phyloP scores from a whole-genome alignment of 2,329 filamentous ascomycete genomes.

The Phyllosticta ampelicida region DNA sequence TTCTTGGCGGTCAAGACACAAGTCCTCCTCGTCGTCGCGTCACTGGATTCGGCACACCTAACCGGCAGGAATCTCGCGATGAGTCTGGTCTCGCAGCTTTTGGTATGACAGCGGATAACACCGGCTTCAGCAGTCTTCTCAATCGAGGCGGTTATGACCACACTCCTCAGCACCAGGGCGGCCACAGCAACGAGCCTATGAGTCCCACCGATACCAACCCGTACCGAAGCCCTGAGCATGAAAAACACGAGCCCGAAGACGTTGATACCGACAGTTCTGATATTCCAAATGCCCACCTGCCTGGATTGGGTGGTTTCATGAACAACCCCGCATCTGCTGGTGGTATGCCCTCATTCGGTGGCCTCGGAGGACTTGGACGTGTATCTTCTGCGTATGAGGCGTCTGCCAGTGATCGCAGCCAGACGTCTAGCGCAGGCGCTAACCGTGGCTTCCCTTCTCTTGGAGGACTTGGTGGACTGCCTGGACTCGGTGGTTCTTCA shows the following conservation, averaged over 20 bases:
- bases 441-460: constrained; percentile 57
- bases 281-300: constrained; percentile 40
- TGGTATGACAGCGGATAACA: constrained; percentile 47
- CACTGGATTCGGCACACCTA: constrained; percentile 31
- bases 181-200: constrained; percentile 55
- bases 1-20: constrained; percentile 65
- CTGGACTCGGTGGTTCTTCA: constrained; percentile 47
- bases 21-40: constrained; percentile 40
- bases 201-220: constrained; percentile 86
- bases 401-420: constrained; percentile 77
- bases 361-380: constrained; percentile 43
- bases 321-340: constrained; percentile 31
- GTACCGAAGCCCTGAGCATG: constrained; percentile 79
- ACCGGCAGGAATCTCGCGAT: constrained; percentile 43
- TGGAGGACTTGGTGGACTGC: constrained; percentile 47
- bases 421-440: constrained; percentile 78
- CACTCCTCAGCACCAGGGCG: constrained; percentile 37
- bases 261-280: constrained; percentile 47
- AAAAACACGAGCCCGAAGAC: constrained; percentile 54
- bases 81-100: constrained; percentile 50
- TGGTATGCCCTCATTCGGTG: constrained; percentile 42
- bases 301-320: constrained; percentile 45
- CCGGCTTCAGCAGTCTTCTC: constrained; percentile 47
- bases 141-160: constrained; percentile 47
- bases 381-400: constrained; percentile 34